Evolutionary conservation across 2,329 filamentous ascomycete species (phyloP).

Genomic region (Parascedosporium putredinis): DNA sequence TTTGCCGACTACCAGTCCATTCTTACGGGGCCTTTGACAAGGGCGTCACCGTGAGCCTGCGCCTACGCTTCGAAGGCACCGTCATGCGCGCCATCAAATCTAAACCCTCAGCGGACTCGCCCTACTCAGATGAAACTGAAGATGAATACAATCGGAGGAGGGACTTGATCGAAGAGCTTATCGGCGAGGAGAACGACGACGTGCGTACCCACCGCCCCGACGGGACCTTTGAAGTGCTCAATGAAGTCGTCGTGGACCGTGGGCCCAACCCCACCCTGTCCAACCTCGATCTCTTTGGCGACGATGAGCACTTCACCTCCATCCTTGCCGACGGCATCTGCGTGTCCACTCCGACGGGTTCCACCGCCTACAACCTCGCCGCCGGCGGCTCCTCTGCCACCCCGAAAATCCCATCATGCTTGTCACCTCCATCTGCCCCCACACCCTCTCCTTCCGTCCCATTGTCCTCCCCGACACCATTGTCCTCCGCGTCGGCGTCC

Average conservation of each 20-base stretch:
- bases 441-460: conserved; percentile 91
- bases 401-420: conserved; percentile 95
- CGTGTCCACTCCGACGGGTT: conserved; percentile 88
- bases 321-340: conserved; percentile 88
- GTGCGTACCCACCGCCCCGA: conserved; percentile 78
- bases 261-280: conserved; percentile 94
- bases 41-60: conserved; percentile 78
- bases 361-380: conserved; percentile 90
- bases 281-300: conserved; percentile 81
- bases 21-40: conserved; percentile 64
- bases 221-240: conserved; percentile 79
- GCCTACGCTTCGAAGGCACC: conserved; percentile 84
- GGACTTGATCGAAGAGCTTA: conserved; percentile 80
- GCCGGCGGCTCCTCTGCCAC: conserved; percentile 94
- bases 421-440: conserved; percentile 86
- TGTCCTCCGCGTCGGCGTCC: conserved; percentile 85
- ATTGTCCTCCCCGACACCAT: conserved; percentile 95
- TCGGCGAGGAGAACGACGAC: conserved; percentile 76
- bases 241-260: conserved; percentile 92
- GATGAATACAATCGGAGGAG: conserved; percentile 29
- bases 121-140: conserved; percentile 24
- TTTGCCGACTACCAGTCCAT: conserved; percentile 64
- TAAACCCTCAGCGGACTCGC: conserved; percentile 18
- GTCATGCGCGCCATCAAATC: conserved; percentile 68
- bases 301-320: conserved; percentile 91